Base-by-base conservation (phyloP, 768 basidiomycete genomes). In the Lentinula raphanica region DNA sequence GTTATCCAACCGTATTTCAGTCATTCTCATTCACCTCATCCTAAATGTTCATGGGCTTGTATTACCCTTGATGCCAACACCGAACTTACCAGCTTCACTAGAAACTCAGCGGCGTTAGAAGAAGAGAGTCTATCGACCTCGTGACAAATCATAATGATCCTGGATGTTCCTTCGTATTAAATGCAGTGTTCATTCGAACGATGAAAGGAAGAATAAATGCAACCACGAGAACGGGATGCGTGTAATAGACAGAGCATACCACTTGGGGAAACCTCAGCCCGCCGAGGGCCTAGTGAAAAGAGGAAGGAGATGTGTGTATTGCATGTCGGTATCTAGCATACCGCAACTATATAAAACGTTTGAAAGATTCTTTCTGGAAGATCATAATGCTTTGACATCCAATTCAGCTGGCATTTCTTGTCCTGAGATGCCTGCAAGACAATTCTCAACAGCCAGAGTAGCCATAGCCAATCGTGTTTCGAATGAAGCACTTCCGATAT, bases 391-490 rank as follows among this genome's bases (percentile, higher is more conserved):
- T 40, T 64, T 63, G 11, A 76, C 51, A 60, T 48, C 46, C 19
- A 83, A 59, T 56, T 81, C 77, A 32, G 83, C 79, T 0, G 82
- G 85, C 85, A 91, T 85, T 0, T 66, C 65, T 35, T 73, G 68
- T 1, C 74, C 82, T 23, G 73, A 69, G 1, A 88, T 62, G 5
- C 79, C 89, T 0, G 79, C 83, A 3, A 92, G 66, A 50, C 88
- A 64, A 66, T 93, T 94, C 57, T 82, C 76, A 3, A 79, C 87
- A 1, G 88, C 90, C 32, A 91, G 72, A 2, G 78, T 82, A 0
- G 87, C 92, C 94, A 97, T 97, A 7, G 78, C 87, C 53, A 82
- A 69, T 55, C 94, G 78, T 2, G 94, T 93, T 71, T 97, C 90
- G 9, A 83, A 74, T 15, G 94, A 95, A 3, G 92, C 95, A 62